A percentile compares a stretch with the other conserved stretches of the same genome.
Evolutionary conservation across 2,329 filamentous ascomycete species (phyloP).

Genomic region (Eutypa lata): DNA sequence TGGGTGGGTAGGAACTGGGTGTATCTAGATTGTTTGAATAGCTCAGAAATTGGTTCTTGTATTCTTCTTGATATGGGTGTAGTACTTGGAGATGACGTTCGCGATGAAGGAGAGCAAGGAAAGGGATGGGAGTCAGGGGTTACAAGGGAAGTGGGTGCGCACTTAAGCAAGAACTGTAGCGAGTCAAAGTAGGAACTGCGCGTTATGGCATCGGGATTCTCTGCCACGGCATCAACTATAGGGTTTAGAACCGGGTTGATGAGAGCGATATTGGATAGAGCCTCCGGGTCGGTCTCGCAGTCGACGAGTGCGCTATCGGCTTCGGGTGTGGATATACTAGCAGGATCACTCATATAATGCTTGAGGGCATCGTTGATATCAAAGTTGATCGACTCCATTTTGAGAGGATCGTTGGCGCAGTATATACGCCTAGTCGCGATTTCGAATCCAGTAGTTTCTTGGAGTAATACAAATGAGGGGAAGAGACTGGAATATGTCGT

Average conservation of each 20-base stretch:
- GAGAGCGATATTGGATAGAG: conserved; percentile 66
- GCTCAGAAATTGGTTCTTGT: conserved; percentile 57
- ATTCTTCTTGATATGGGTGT: conserved; percentile 16
- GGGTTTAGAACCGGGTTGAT: conserved; percentile 86
- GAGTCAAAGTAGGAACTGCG: conserved; percentile 83
- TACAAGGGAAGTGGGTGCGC: conserved; percentile 56
- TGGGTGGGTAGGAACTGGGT: conserved; percentile 75
- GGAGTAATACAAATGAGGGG: too few species aligned
- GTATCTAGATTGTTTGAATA: conserved; percentile 69
- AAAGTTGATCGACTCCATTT: conserved; percentile 77
- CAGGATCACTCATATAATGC: conserved; percentile 91
- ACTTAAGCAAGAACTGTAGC: conserved; percentile 95
- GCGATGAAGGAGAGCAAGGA: conserved; percentile 10
- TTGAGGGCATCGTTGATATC: conserved; percentile 97
- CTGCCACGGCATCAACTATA: conserved; percentile 87
- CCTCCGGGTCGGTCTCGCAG: conserved; percentile 88
- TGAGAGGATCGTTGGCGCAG: conserved; percentile 14
- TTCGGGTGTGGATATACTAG: conserved; percentile 78
- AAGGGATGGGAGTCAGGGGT: conserved; percentile 17
- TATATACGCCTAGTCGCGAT: neutral
- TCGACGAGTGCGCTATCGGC: conserved; percentile 80
- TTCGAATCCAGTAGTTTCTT: neutral
- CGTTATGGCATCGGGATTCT: conserved; percentile 84
- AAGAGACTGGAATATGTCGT: neutral
- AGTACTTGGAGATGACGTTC: conserved; percentile 9